A percentile compares a stretch with the other conserved stretches of the same genome.
Conservation (phyloP, 2,329 filamentous ascomycete genomes). For the Aspergillaceae sp. region DNA sequence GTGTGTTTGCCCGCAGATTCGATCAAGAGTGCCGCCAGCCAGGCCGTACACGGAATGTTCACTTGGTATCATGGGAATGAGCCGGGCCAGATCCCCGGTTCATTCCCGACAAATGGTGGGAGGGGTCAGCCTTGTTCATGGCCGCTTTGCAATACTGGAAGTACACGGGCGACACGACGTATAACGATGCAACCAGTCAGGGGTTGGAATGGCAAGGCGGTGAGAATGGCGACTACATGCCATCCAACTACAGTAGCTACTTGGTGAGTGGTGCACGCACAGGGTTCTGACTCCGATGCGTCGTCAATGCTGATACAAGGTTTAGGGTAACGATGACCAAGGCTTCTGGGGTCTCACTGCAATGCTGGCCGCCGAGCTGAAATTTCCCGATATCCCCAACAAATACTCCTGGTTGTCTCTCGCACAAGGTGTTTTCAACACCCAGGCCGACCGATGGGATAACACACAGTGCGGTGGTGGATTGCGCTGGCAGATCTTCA, state of each 20-base stretch:
- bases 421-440: slow-evolving; percentile 63
- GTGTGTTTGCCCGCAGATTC: slow-evolving; percentile 22
- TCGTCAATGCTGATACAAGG: not conserved
- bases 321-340: slow-evolving; percentile 59
- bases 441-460: slow-evolving; percentile 63
- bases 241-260: slow-evolving; percentile 29
- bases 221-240: slow-evolving; percentile 28
- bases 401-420: slow-evolving; percentile 45
- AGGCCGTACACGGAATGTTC: slow-evolving; percentile 43
- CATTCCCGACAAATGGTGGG: slow-evolving; percentile 67
- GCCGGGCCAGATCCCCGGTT: slow-evolving; percentile 43
- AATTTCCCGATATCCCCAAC: slow-evolving; percentile 51
- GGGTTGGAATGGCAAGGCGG: slow-evolving; percentile 28
- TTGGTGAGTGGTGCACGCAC: slow-evolving; percentile 7
- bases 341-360: slow-evolving; percentile 62
- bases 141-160: slow-evolving; percentile 63
- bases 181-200: slow-evolving; percentile 49
- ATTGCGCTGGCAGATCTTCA: slow-evolving; percentile 73
- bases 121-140: slow-evolving; percentile 60
- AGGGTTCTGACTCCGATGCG: not conserved
- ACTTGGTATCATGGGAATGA: slow-evolving; percentile 46
- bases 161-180: slow-evolving; percentile 55
- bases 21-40: slow-evolving; percentile 36
- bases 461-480: slow-evolving; percentile 59
- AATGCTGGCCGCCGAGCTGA: slow-evolving; percentile 58